These are phyloP conservation scores for Phytophthora chlamydospora DNA, from an alignment of 352 stramenopile species.

Conservation along the genomic window DNA sequence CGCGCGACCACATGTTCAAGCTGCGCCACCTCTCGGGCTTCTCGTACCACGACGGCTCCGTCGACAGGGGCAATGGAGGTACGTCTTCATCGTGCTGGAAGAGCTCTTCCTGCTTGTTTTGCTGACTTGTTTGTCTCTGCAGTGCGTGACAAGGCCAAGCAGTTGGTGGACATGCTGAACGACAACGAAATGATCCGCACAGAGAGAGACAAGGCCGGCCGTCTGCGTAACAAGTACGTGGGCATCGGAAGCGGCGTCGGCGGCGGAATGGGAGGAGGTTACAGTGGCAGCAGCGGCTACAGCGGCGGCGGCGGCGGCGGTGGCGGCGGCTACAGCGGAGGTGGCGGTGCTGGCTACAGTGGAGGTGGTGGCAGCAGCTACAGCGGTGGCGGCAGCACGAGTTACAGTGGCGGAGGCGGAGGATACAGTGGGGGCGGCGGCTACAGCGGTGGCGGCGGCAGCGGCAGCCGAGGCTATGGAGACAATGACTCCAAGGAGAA, in stretches of 20 bases:
- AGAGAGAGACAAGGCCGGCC: constrained; percentile 85
- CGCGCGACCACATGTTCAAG: constrained; percentile 94
- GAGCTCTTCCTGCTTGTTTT: constrained; percentile 2
- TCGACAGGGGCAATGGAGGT: constrained; percentile 88
- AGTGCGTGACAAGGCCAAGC: constrained; percentile 92
- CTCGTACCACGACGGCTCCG: constrained; percentile 88
- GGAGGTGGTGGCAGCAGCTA: constrained; percentile 26
- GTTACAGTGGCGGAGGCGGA: constrained; percentile 46
- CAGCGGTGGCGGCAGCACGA: constrained; percentile 41
- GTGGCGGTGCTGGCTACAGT: constrained; percentile 46
- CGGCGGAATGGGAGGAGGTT: constrained; percentile 42
- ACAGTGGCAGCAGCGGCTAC: constrained; percentile 38
- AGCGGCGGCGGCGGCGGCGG: constrained; percentile 42
- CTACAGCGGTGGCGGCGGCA: constrained; percentile 29
- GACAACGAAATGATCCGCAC: constrained; percentile 90
- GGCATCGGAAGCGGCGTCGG: constrained; percentile 75
- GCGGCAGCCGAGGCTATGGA: constrained; percentile 47
- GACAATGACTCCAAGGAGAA: constrained; percentile 57
- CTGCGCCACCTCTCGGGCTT: constrained; percentile 88
- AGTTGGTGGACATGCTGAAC: constrained; percentile 87
- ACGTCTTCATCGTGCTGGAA: constrained; percentile 5
- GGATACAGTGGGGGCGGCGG: constrained; percentile 39
- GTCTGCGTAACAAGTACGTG: constrained; percentile 89
- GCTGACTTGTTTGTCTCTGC: constrained; percentile 9
- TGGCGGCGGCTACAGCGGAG: constrained; percentile 43